phyloP scores from a whole-genome alignment of 352 stramenopile genomes.

The Globisporangium nodosum region DNA sequence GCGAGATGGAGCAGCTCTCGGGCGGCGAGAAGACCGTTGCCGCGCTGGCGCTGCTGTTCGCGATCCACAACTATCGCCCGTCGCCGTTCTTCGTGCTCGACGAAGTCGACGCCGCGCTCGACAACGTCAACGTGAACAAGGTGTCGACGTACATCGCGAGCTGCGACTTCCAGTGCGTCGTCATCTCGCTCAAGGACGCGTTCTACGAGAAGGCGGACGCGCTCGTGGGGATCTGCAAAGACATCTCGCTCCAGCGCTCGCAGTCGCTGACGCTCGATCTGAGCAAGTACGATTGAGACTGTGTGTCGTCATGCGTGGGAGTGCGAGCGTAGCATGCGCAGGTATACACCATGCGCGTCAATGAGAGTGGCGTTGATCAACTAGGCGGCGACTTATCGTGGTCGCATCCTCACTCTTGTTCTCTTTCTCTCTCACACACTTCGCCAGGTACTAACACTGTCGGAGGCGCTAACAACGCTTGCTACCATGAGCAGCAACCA shows the following conservation, averaged over 20 bases:
- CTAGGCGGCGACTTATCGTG: too few species aligned
- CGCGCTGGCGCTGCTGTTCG: constrained; percentile 98
- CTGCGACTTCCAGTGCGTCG: constrained; percentile 96
- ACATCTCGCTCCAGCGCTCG: constrained; percentile 68
- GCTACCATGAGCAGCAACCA: neutral
- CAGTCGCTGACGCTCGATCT: constrained; percentile 77
- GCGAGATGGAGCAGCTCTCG: constrained; percentile 97
- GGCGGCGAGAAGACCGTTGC: constrained; percentile 99
- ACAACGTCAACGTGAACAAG: constrained; percentile 99
- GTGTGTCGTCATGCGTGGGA: neutral
- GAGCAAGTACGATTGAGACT: constrained; percentile 49
- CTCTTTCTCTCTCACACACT: too few species aligned
- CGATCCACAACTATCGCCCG: constrained; percentile 96
- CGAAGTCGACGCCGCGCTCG: constrained; percentile 98
- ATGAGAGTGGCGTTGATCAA: too few species aligned
- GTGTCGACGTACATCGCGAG: constrained; percentile 96
- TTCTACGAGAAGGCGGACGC: constrained; percentile 95
- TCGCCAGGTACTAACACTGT: too few species aligned
- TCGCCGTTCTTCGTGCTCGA: constrained; percentile 99
- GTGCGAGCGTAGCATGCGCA: neutral
- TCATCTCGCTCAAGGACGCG: constrained; percentile 98
- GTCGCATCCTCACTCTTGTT: too few species aligned
- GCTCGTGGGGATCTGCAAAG: constrained; percentile 91
- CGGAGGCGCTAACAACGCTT: too few species aligned
- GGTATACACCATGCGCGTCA: too few species aligned